Evolutionary conservation across 1,139 yeast genomes (phyloP), one percentile per base, ranked within the genome.

Genomic region (Lodderomyces oxycetoniae): DNA sequence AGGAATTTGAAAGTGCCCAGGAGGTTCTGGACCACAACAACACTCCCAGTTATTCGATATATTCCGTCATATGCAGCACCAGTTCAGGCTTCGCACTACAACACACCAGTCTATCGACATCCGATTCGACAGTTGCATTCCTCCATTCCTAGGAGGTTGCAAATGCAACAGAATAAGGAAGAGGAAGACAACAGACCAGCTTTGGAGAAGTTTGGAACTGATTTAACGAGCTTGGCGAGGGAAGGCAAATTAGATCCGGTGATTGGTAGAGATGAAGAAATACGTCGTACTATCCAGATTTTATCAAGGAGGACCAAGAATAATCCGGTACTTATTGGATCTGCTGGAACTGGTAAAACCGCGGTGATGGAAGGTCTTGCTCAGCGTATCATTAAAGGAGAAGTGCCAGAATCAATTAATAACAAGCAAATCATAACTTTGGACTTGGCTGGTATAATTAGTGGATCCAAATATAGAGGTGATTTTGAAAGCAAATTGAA

Each of bases 331-430:
- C 60, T 91, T 34, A 87, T 89, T 34, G 98, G 97, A 42, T 79
- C 85, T 45, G 97, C 98, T 1, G 98, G 98, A 61, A 93, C 95
- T 0, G 98, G 98, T 61, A 91, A 91, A 59, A 91, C 97, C 0
- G 94, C 96, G 4, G 79, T 91, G 35, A 83, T 91, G 77, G 98
- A 91, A 57, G 98, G 97, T 1, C 67, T 91, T 33, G 97, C 97
- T 0, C 97, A 91, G 59, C 64, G 96, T 48, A 88, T 91, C 36
- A 77, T 86, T 11, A 77, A 84, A 39, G 91, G 91, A 7, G 95
- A 88, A 51, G 98, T 91, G 1, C 98, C 98, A 0, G 97, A 91
- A 42, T 77, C 88, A 33, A 79, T 91, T 81, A 85, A 86, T 52
- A 78, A 83, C 38, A 89, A 91, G 56, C 74, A 77, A 43, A 80